A percentile compares a stretch with the other conserved stretches of the same genome.
phyloP scores from a whole-genome alignment of 768 basidiomycete species.

The Leccinum variicolor region DNA sequence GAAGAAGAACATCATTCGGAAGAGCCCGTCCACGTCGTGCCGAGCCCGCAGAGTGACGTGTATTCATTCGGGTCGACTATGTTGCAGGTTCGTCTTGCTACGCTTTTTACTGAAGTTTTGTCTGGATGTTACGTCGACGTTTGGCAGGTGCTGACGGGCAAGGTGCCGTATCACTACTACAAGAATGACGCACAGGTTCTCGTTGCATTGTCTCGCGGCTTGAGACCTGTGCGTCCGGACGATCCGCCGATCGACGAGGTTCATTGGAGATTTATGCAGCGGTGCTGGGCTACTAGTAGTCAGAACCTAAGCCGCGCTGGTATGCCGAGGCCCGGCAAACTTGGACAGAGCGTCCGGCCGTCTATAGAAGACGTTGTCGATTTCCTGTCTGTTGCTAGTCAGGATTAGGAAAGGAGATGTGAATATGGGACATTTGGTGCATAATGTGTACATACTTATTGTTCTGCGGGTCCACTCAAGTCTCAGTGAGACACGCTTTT shows the following conservation, averaged over 20 bases:
- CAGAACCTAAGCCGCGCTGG: not conserved
- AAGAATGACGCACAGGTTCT: conserved; percentile 25
- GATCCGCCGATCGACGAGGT: not conserved
- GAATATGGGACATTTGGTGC: not conserved
- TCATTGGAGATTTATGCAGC: conserved; percentile 20
- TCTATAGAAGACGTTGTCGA: conserved; percentile 14
- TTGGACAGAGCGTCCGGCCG: conserved; percentile 6
- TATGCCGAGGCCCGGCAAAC: not conserved
- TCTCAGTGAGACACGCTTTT: too few species aligned
- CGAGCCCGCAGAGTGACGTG: conserved; percentile 35
- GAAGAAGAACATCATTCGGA: conserved; percentile 23
- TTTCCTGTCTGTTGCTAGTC: conserved; percentile 14
- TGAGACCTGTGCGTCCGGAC: conserved; percentile 8
- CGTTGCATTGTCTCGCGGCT: conserved; percentile 13
- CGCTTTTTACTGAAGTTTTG: not conserved
- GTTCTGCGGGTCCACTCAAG: too few species aligned
- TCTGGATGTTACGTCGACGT: not conserved
- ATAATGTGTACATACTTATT: too few species aligned
- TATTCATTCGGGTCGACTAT: conserved; percentile 39
- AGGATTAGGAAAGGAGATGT: not conserved
- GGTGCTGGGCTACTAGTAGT: conserved; percentile 27
- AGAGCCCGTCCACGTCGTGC: conserved; percentile 9
- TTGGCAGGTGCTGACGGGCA: conserved; percentile 26
- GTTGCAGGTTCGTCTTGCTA: conserved; percentile 20
- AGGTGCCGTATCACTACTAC: conserved; percentile 22